A percentile compares a stretch with the other conserved stretches of the same genome.
phyloP scores from a whole-genome alignment of 352 stramenopile species.

The Phytopythium kandeliae region DNA sequence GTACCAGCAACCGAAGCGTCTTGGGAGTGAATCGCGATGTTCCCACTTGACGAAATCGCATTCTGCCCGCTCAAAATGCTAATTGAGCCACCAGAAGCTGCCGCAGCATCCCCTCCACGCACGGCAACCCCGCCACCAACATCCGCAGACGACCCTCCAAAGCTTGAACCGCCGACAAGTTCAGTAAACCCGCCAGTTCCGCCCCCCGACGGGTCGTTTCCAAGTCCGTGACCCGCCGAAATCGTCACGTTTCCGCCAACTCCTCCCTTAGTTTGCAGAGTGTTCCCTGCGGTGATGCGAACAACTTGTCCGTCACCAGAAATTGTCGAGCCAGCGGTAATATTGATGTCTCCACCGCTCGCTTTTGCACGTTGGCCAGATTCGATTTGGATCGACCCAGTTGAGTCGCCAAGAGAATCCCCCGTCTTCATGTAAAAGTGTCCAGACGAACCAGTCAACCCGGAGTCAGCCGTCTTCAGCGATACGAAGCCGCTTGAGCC shows the following conservation, averaged over 20 bases:
- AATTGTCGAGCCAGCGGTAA: slow-evolving; percentile 30
- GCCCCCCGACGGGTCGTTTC: slow-evolving; percentile 30
- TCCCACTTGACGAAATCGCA: slow-evolving; percentile 37
- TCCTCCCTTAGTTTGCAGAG: slow-evolving; percentile 27
- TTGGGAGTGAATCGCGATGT: slow-evolving; percentile 30
- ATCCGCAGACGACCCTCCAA: slow-evolving; percentile 32
- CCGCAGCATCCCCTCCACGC: slow-evolving; percentile 28
- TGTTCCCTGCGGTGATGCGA: slow-evolving; percentile 30
- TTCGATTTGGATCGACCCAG: slow-evolving; percentile 41
- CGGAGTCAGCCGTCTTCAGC: slow-evolving; percentile 34
- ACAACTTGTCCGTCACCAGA: slow-evolving; percentile 28
- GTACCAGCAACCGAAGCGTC: slow-evolving; percentile 20
- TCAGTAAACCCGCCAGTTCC: slow-evolving; percentile 35
- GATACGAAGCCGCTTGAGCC: slow-evolving; percentile 35
- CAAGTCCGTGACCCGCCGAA: slow-evolving; percentile 29
- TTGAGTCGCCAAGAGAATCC: slow-evolving; percentile 18
- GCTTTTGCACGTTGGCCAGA: slow-evolving; percentile 33
- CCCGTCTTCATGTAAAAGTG: slow-evolving; percentile 32
- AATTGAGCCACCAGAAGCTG: slow-evolving; percentile 39
- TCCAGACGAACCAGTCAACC: slow-evolving; percentile 29
- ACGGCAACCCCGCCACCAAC: slow-evolving; percentile 35
- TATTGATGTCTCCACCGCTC: slow-evolving; percentile 28
- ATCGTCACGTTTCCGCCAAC: slow-evolving; percentile 30
- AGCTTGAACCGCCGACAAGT: slow-evolving; percentile 38
- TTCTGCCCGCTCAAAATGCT: slow-evolving; percentile 39